phyloP scores from a whole-genome alignment of 1,284 basidiomycete genomes.

The Leccinum solheimii region DNA sequence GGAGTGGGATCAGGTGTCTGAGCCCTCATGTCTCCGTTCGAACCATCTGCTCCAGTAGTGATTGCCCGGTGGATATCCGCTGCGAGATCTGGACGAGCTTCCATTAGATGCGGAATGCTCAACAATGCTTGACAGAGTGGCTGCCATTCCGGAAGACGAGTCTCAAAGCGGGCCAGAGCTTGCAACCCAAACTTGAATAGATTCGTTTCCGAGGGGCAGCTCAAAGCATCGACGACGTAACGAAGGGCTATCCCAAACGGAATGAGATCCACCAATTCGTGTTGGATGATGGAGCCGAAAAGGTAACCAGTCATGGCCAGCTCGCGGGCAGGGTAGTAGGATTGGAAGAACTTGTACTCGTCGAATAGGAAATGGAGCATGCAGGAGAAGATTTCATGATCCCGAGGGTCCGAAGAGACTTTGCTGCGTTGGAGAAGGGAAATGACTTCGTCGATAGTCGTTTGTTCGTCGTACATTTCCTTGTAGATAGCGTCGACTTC shows the following conservation, averaged over 20 bases:
- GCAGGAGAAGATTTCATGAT: slow-evolving; percentile 97
- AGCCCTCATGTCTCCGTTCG: slow-evolving; percentile 41
- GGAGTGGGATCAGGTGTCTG: slow-evolving; percentile 47
- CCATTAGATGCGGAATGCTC: slow-evolving; percentile 84
- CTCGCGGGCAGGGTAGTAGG: slow-evolving; percentile 92
- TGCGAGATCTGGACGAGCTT: slow-evolving; percentile 86
- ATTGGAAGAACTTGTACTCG: slow-evolving; percentile 99
- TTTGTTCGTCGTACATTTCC: slow-evolving; percentile 96
- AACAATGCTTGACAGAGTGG: slow-evolving; percentile 90
- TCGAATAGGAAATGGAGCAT: slow-evolving; percentile 99
- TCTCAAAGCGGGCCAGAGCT: slow-evolving; percentile 87
- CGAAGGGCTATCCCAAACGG: slow-evolving; percentile 97
- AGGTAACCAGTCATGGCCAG: slow-evolving; percentile 95
- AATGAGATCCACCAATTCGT: slow-evolving; percentile 91
- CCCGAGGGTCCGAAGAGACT: slow-evolving; percentile 78
- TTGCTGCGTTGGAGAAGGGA: slow-evolving; percentile 84
- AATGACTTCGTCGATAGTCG: slow-evolving; percentile 94
- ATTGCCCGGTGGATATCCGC: slow-evolving; percentile 74
- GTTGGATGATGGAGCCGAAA: slow-evolving; percentile 95
- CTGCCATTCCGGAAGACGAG: slow-evolving; percentile 90
- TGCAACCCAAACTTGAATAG: slow-evolving; percentile 96
- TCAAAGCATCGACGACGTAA: slow-evolving; percentile 93
- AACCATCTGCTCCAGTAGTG: slow-evolving; percentile 47
- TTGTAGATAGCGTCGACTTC: slow-evolving; percentile 97
- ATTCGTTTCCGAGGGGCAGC: slow-evolving; percentile 87